Percentiles rank a stretch among this genome's conserved stretches.
phyloP scores from a whole-genome alignment of 176 grass and related monocot genomes.

The Oryza coarctata region DNA sequence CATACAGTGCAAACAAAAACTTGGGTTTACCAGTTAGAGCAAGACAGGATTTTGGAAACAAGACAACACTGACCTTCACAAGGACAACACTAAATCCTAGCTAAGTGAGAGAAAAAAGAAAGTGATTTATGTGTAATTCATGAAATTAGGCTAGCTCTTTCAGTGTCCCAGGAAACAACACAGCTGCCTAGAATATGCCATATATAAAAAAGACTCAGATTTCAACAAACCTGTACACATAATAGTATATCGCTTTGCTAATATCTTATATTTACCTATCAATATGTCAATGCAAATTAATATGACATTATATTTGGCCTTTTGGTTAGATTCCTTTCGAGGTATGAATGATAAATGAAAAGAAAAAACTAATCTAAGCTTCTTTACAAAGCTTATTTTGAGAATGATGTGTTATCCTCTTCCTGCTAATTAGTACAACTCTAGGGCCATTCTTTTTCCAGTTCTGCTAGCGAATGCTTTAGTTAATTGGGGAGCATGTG shows the following conservation, averaged over 20 bases:
- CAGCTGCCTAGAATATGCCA: not conserved
- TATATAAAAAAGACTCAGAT: not conserved
- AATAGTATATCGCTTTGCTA: not conserved
- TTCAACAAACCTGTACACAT: not conserved
- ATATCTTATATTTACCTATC: not conserved
- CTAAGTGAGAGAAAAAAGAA: no score
- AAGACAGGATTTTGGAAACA: not conserved
- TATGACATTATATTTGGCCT: not conserved
- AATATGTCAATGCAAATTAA: not conserved
- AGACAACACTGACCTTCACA: not conserved
- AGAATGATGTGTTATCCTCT: not conserved
- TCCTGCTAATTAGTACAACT: not conserved
- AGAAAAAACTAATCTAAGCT: not conserved
- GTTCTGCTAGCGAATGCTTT: slow-evolving; percentile 5
- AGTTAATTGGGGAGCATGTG: not conserved
- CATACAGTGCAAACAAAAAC: not conserved
- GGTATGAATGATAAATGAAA: not conserved
- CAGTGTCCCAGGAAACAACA: not conserved
- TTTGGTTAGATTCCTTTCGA: not conserved
- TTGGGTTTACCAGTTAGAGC: not conserved
- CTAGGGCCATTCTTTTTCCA: not conserved
- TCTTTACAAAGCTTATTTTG: not conserved
- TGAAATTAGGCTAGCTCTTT: not conserved
- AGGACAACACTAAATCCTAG: not conserved
- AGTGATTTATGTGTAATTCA: not conserved